Percentiles rank a stretch among this genome's conserved stretches.
phyloP scores from a whole-genome alignment of 192 early-diverging fungal genomes.

The Rhizophagus sp. region DNA sequence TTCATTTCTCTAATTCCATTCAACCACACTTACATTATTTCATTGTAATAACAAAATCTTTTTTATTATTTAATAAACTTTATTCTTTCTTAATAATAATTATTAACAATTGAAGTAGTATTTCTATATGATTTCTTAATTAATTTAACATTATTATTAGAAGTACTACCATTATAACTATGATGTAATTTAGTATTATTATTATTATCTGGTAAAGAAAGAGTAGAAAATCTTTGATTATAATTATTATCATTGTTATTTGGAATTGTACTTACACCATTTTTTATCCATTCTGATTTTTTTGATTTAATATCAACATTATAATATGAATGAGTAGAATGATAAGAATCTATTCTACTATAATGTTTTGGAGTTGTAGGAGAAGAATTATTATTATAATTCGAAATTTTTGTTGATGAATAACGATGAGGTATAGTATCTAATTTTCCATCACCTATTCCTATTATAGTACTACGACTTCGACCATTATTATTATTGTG shows the following conservation, averaged over 20 bases:
- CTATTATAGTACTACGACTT: not conserved
- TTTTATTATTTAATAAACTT: no score
- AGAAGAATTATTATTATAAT: no score
- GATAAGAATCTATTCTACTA: not conserved
- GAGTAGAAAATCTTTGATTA: not conserved
- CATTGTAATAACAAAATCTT: no score
- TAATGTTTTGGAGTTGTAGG: not conserved
- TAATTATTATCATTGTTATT: not conserved
- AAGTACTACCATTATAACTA: not conserved
- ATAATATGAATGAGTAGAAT: not conserved
- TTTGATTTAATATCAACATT: not conserved
- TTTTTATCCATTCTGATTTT: not conserved
- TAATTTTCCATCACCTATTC: not conserved
- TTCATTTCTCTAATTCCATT: no score
- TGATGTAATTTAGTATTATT: not conserved
- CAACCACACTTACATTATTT: no score
- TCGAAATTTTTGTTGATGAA: no score
- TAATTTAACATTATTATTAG: not conserved
- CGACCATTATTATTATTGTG: no score
- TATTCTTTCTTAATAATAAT: not conserved
- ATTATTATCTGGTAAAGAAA: not conserved
- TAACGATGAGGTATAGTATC: not conserved
- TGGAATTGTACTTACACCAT: not conserved
- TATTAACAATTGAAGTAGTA: not conserved
- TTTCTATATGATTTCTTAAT: not conserved